Evolutionary conservation across 163 green algal species (phyloP), one percentile per base, ranked within the genome.

Genomic region (Chlorella variabilis): DNA sequence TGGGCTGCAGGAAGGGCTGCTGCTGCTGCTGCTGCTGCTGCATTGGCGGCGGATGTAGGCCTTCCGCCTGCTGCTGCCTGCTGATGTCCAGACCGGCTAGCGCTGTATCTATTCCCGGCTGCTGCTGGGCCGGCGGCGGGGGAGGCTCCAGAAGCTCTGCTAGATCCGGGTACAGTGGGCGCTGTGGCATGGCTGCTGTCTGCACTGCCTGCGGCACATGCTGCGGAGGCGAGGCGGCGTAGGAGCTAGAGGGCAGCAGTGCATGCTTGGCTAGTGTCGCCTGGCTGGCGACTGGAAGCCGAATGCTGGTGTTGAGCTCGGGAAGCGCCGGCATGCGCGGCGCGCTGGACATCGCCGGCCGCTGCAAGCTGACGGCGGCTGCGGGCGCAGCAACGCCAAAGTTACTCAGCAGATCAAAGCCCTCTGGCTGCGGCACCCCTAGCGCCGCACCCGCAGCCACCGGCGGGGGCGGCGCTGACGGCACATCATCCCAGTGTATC

Each of bases 121-220:
- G 73, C 49, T 54, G 78, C 61, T 67, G 34, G 48, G 71, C 17
- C 1, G 73, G 78, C 21, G 71, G 18, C 3, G 73, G 78, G 23
- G 77, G 62, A 1, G 73, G 84, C 48, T 59, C 73, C 71, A 27
- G 56, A 23, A 74, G 76, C 39, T 74, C 66, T 39, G 18, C 87
- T 66, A 94, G 87, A 38, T 78, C 48, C 0, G 90, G 90, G 77
- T 94, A 94, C 9, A 85, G 51, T 51, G 79, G 73, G 48, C 71
- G 80, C 79, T 75, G 48, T 61, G 76, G 61, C 41, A n/a, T 34
- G 23, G 33, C 13, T 31, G 51, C 38, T 63, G 65, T 4, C 59
- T 11, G 59, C 59, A 7, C 5, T 27, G 6, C 6, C 63, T 71
- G 63, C 49, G 25, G 34, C 27, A 4, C n/a, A 6, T 39, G 63